Evolutionary conservation across 2,329 filamentous ascomycete genomes (phyloP).

Genomic region (Botrytis fabae): DNA sequence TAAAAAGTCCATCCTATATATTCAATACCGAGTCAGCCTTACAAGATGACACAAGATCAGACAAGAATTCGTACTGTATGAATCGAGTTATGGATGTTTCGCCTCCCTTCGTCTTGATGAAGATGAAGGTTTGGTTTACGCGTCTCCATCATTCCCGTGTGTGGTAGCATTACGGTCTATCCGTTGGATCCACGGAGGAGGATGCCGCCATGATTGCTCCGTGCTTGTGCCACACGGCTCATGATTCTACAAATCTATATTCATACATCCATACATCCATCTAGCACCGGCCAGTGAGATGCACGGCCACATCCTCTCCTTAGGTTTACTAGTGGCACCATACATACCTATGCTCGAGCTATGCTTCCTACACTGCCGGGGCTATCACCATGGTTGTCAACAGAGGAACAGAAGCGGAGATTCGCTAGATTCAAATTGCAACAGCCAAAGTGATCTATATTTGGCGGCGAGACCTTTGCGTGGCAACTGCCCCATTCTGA

Average conservation of each 20-base stretch:
- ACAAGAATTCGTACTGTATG: neutral
- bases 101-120: neutral
- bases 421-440: neutral
- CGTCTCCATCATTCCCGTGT: neutral
- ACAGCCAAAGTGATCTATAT: neutral
- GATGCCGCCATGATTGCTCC: neutral
- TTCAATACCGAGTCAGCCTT: constrained; percentile 18
- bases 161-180: neutral
- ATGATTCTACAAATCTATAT: neutral
- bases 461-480: neutral
- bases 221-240: neutral
- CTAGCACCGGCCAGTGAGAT: neutral
- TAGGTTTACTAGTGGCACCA: neutral
- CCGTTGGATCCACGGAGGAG: constrained; percentile 2
- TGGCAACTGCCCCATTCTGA: neutral
- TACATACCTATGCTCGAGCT: neutral
- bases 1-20: neutral
- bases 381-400: neutral
- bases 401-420: too few species aligned
- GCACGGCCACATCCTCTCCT: constrained; percentile 13
- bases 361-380: neutral
- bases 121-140: neutral
- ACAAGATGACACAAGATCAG: constrained; percentile 17
- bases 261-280: neutral
- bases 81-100: neutral